Conservation (phyloP, 768 basidiomycete genomes). For the Multifurca ochricompacta region DNA sequence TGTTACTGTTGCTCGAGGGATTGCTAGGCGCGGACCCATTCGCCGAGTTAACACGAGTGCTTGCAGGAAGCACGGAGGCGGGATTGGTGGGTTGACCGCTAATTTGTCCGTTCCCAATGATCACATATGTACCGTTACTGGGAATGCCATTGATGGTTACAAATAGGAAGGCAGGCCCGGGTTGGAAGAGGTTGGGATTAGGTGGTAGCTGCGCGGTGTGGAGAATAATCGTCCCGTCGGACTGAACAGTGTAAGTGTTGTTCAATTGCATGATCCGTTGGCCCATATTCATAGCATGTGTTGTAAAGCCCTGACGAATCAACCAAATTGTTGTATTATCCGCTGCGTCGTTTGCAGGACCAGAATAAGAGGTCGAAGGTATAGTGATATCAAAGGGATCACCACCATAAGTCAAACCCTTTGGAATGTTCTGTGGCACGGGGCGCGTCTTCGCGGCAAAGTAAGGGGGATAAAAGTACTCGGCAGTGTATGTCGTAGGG, state of each 20-base stretch:
- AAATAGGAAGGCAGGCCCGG: constrained; percentile 80
- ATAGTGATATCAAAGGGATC: constrained; percentile 67
- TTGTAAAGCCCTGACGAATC: constrained; percentile 78
- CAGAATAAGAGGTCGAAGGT: constrained; percentile 55
- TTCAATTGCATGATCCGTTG: constrained; percentile 78
- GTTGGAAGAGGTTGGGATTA: constrained; percentile 79
- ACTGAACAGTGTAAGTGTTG: constrained; percentile 74
- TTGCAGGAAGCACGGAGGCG: constrained; percentile 42
- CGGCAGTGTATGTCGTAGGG: constrained; percentile 75
- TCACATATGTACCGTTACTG: constrained; percentile 67
- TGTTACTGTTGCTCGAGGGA: constrained; percentile 17
- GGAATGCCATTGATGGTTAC: constrained; percentile 83
- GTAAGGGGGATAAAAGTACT: constrained; percentile 90
- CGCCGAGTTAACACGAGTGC: constrained; percentile 34
- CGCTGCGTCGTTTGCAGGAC: constrained; percentile 60
- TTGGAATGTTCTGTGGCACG: constrained; percentile 57
- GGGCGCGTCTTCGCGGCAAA: constrained; percentile 67
- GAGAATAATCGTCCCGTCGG: constrained; percentile 67
- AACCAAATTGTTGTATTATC: constrained; percentile 70
- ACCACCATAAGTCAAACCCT: constrained; percentile 80
- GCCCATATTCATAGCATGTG: constrained; percentile 85
- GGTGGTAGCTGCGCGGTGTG: constrained; percentile 80
- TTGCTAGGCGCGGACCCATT: constrained; percentile 33
- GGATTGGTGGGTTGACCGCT: constrained; percentile 52
- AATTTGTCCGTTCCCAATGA: constrained; percentile 73